Conservation (phyloP, 176 grass and related monocot genomes). For the Puya raimondii region DNA sequence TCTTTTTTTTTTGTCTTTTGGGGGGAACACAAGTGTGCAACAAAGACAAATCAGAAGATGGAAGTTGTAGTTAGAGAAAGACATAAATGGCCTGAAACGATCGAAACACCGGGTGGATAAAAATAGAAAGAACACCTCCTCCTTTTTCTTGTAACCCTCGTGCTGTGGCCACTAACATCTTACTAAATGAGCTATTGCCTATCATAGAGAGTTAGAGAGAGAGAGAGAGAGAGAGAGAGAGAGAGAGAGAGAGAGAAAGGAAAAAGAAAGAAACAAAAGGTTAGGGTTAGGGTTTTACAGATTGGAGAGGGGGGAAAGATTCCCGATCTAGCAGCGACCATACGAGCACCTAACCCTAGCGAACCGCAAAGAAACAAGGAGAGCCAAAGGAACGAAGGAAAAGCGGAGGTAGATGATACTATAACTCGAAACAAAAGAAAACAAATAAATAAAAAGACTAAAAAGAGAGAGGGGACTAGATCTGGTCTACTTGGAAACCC, state of each 20-base stretch:
- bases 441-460: neutral
- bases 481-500: constrained; percentile 1
- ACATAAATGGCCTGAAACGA: constrained; percentile 6
- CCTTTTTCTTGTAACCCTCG: constrained; percentile 16
- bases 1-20: too few relatives aligned
- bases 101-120: neutral
- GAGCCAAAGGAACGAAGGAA: constrained; percentile 12
- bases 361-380: neutral
- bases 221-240: too few relatives aligned
- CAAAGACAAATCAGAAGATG: too few relatives aligned
- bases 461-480: constrained; percentile 13
- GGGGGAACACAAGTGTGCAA: too few relatives aligned
- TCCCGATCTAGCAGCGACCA: constrained; percentile 9
- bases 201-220: too few relatives aligned
- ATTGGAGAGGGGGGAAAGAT: constrained; percentile 15
- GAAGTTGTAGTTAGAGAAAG: neutral
- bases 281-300: constrained; percentile 9
- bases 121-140: constrained; percentile 16
- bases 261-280: constrained; percentile 6
- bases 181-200: neutral
- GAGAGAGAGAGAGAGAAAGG: neutral
- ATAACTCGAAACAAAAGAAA: constrained; percentile 20
- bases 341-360: constrained; percentile 12
- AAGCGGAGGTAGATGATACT: constrained; percentile 28
- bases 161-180: neutral